Conservation (phyloP, 768 basidiomycete species). For the Leccinum longicurvipes region DNA sequence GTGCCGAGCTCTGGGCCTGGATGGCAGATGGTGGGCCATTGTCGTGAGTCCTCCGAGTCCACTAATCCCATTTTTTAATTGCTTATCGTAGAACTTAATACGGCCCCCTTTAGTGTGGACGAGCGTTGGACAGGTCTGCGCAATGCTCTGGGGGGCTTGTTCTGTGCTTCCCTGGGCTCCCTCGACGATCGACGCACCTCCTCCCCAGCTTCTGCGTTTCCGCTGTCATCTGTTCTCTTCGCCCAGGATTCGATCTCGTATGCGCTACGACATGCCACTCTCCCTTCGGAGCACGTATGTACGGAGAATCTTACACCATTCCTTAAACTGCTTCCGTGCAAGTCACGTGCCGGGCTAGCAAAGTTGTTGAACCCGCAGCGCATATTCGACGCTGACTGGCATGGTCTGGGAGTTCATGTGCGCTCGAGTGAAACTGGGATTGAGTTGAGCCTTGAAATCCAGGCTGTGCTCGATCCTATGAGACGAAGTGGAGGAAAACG, state of each 20-base stretch:
- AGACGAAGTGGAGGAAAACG: conserved; percentile 46
- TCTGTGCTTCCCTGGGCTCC: conserved; percentile 88
- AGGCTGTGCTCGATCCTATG: conserved; percentile 78
- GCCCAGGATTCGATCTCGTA: conserved; percentile 40
- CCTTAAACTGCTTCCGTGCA: conserved; percentile 91
- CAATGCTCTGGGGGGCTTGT: conserved; percentile 88
- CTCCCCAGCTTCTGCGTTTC: conserved; percentile 60
- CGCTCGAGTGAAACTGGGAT: conserved; percentile 57
- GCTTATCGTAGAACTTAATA: background rate
- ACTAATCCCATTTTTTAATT: background rate
- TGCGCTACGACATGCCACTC: conserved; percentile 67
- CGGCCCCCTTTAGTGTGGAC: conserved; percentile 49
- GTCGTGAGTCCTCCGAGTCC: conserved; percentile 39
- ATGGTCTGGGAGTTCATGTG: conserved; percentile 81
- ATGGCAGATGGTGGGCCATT: conserved; percentile 60
- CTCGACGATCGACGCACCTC: conserved; percentile 75
- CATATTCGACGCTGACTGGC: conserved; percentile 90
- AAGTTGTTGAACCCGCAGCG: conserved; percentile 79
- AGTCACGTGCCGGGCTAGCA: conserved; percentile 82
- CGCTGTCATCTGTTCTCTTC: conserved; percentile 53
- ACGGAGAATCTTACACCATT: conserved; percentile 98
- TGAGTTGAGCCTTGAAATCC: conserved; percentile 64
- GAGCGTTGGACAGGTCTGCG: conserved; percentile 81
- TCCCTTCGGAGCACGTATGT: conserved; percentile 87
- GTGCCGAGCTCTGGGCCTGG: conserved; percentile 92